Percentiles rank a stretch among this genome's conserved stretches.
Evolutionary conservation across 2,329 filamentous ascomycete genomes (phyloP).

Genomic region (Emmonsiellopsis sp.): DNA sequence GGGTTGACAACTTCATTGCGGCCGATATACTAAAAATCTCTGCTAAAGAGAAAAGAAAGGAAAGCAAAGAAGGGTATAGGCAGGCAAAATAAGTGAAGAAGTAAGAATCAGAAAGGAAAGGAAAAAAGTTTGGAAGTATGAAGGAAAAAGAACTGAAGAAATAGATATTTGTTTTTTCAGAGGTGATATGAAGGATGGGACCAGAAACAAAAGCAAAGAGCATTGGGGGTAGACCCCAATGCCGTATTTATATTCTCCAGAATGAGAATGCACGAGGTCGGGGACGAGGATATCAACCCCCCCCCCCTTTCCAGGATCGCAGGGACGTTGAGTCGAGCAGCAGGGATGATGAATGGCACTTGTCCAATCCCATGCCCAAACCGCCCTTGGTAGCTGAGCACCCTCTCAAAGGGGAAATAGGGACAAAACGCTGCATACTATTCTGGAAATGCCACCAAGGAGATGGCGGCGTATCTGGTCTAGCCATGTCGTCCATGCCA

Average conservation of each 20-base stretch:
- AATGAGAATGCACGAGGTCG: not conserved
- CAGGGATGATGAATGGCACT: too few relatives aligned
- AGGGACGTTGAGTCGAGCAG: too few relatives aligned
- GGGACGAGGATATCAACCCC: not conserved
- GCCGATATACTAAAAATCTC: too few relatives aligned
- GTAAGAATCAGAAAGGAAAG: not conserved
- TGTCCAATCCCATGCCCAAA: too few relatives aligned
- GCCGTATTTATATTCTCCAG: not conserved
- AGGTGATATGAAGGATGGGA: not conserved
- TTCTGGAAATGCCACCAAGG: too few relatives aligned
- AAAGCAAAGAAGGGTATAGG: not conserved
- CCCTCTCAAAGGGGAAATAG: too few relatives aligned
- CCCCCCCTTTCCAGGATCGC: too few relatives aligned
- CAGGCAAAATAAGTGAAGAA: not conserved
- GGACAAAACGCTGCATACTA: too few relatives aligned
- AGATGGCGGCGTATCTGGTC: too few relatives aligned
- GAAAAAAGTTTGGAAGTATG: not conserved
- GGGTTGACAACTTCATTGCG: not conserved
- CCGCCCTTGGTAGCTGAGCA: too few relatives aligned
- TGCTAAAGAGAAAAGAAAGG: not conserved
- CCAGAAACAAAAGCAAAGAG: not conserved
- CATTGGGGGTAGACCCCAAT: not conserved
- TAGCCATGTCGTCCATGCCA: too few relatives aligned
- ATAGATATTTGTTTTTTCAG: not conserved
- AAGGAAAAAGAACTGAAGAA: not conserved